Percentiles rank a stretch among this genome's conserved stretches.
phyloP scores from a whole-genome alignment of 805 yeast genomes.

The Brettanomyces sp. region DNA sequence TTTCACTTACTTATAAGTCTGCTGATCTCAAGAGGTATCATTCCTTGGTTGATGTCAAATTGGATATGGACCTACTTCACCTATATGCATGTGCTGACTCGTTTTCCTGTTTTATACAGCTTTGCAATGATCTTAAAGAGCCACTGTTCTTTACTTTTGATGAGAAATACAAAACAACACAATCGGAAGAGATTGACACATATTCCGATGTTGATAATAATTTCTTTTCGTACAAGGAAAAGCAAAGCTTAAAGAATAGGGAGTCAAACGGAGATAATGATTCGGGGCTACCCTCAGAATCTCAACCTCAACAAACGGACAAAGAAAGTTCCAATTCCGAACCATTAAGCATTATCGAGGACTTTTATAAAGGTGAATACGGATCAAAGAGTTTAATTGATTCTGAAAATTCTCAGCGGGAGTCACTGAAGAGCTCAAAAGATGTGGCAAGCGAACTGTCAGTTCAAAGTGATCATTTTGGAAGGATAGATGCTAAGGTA shows the following conservation, averaged over 20 bases:
- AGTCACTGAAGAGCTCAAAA: not conserved
- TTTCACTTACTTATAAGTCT: not conserved
- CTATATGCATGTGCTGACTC: constrained; percentile 79
- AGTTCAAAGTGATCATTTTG: constrained; percentile 18
- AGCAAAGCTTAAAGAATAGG: not conserved
- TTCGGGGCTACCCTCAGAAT: not conserved
- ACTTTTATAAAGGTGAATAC: constrained; percentile 12
- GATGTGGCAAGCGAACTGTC: constrained; percentile 1
- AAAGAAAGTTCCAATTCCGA: not conserved
- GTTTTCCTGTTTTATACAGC: constrained; percentile 56
- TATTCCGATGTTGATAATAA: constrained; percentile 32
- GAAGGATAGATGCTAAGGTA: constrained; percentile 1
- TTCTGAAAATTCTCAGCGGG: constrained; percentile 15
- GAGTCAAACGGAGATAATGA: too few species aligned
- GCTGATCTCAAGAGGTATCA: not conserved
- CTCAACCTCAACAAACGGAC: not conserved
- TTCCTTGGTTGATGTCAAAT: constrained; percentile 30
- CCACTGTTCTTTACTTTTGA: constrained; percentile 54
- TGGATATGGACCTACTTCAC: constrained; percentile 38
- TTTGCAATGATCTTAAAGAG: constrained; percentile 61
- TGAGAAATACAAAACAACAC: constrained; percentile 41
- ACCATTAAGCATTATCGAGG: constrained; percentile 19
- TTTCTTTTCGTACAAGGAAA: constrained; percentile 13
- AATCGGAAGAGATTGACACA: constrained; percentile 28
- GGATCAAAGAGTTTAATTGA: constrained; percentile 1